A percentile compares a stretch with the other conserved stretches of the same genome.
Conservation (phyloP, 2,329 filamentous ascomycete species). For the Pestalotiopsis sp. region DNA sequence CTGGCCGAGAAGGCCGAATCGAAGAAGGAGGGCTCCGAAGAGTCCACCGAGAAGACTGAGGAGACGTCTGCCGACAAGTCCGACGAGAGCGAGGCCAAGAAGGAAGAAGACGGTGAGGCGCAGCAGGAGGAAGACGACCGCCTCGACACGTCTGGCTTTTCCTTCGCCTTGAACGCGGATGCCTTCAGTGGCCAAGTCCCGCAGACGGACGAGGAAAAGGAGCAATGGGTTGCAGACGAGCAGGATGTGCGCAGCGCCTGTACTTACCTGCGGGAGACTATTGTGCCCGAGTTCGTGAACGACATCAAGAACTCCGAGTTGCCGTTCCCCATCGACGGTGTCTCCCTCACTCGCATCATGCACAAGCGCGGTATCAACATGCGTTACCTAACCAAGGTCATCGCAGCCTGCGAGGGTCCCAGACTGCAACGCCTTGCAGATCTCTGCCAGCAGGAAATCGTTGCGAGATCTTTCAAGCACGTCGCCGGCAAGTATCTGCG, state of each 20-base stretch:
- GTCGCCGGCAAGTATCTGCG: slow-evolving; percentile 78
- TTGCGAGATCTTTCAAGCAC: slow-evolving; percentile 95
- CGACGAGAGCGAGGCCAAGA: slow-evolving; percentile 9
- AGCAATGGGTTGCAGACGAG: slow-evolving; percentile 81
- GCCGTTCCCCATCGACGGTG: slow-evolving; percentile 98
- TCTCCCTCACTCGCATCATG: slow-evolving; percentile 82
- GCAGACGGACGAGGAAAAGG: slow-evolving; percentile 88
- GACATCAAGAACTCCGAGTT: slow-evolving; percentile 92
- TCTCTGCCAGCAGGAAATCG: slow-evolving; percentile 87
- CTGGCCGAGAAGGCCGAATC: slow-evolving; percentile 35
- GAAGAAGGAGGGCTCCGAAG: slow-evolving; percentile 29
- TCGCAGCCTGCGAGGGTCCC: slow-evolving; percentile 68
- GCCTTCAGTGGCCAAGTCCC: slow-evolving; percentile 91
- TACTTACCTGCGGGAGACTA: slow-evolving; percentile 72
- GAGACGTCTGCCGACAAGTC: slow-evolving; percentile 19
- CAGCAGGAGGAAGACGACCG: slow-evolving; percentile 59
- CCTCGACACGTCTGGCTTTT: slow-evolving; percentile 85
- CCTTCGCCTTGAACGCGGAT: slow-evolving; percentile 89
- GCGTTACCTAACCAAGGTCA: slow-evolving; percentile 88
- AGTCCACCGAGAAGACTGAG: slow-evolving; percentile 31
- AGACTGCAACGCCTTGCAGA: slow-evolving; percentile 77
- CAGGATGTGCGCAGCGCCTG: slow-evolving; percentile 84
- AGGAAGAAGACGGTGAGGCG: slow-evolving; percentile 37
- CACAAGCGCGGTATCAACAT: slow-evolving; percentile 98
- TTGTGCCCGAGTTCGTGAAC: slow-evolving; percentile 82